Evolutionary conservation across 257 asterid species (phyloP).

Genomic region (Solanum megistacrolobum): DNA sequence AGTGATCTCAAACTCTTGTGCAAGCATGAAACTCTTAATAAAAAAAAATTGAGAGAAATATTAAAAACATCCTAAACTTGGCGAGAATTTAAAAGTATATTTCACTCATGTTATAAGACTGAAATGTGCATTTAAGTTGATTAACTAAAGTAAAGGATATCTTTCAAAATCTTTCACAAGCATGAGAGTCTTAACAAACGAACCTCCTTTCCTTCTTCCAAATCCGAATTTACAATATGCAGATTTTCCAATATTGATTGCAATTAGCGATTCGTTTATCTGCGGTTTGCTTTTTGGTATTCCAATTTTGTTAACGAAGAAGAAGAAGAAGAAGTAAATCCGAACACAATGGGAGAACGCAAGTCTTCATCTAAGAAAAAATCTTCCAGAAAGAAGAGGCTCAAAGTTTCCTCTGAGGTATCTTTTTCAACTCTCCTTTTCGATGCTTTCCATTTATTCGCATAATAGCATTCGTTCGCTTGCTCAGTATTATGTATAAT

Average conservation of each 20-base stretch:
- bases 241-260: not conserved
- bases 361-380: slow-evolving; percentile 47
- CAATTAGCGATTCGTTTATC: not conserved
- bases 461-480: not conserved
- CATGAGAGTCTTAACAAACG: not conserved
- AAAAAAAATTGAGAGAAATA: rapidly evolving
- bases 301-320: slow-evolving; percentile 7
- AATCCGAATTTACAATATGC: not conserved
- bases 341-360: slow-evolving; percentile 25
- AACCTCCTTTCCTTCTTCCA: not conserved
- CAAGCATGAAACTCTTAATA: too few relatives aligned
- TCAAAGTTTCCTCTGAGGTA: slow-evolving; percentile 46
- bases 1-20: too few relatives aligned
- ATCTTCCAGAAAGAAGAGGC: slow-evolving; percentile 43
- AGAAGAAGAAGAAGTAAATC: slow-evolving; percentile 1
- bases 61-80: too few relatives aligned
- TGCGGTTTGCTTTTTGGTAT: not conserved
- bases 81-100: too few relatives aligned
- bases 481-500: not conserved
- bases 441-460: not conserved
- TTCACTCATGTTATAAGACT: too few relatives aligned
- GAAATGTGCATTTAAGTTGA: too few relatives aligned
- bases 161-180: rapidly evolving
- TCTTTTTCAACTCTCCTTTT: not conserved
- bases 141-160: too few relatives aligned